These are phyloP conservation scores for Punica granatum DNA, from an alignment of 345 rosid species.

Conservation along the genomic window DNA sequence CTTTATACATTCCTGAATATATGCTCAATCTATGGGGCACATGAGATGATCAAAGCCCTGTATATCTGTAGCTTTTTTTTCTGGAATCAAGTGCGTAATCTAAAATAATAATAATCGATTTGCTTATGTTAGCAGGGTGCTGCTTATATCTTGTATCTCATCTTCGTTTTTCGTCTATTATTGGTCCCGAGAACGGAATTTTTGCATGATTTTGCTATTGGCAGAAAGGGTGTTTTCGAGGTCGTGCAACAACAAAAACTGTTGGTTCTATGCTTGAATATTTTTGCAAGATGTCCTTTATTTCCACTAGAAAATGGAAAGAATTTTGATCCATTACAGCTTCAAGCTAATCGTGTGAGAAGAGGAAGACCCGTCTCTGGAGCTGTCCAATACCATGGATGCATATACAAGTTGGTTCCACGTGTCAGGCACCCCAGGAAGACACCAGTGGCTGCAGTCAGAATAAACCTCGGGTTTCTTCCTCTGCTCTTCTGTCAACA, in stretches of 20 bases:
- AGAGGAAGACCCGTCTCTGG: constrained; percentile 5
- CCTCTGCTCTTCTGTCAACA: constrained; percentile 4
- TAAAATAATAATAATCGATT: background rate
- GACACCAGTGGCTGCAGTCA: constrained; percentile 64
- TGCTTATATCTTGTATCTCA: background rate
- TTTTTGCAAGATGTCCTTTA: background rate
- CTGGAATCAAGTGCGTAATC: background rate
- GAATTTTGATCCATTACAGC: background rate
- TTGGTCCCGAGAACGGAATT: background rate
- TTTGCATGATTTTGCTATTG: background rate
- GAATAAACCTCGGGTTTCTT: constrained; percentile 14
- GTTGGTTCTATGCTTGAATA: too few species aligned
- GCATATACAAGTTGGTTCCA: constrained; percentile 47
- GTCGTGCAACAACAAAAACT: background rate
- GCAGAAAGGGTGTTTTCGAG: background rate
- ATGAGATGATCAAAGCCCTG: background rate
- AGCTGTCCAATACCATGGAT: constrained; percentile 18
- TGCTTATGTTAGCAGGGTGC: background rate
- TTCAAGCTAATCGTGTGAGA: background rate
- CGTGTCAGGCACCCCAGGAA: constrained; percentile 57
- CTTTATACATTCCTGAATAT: background rate
- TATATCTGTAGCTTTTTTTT: background rate
- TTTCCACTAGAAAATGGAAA: background rate
- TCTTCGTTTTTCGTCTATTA: background rate
- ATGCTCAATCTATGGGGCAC: background rate